Base-by-base conservation (phyloP, 2,329 filamentous ascomycete genomes). In the Dothiorella sarmentorum region DNA sequence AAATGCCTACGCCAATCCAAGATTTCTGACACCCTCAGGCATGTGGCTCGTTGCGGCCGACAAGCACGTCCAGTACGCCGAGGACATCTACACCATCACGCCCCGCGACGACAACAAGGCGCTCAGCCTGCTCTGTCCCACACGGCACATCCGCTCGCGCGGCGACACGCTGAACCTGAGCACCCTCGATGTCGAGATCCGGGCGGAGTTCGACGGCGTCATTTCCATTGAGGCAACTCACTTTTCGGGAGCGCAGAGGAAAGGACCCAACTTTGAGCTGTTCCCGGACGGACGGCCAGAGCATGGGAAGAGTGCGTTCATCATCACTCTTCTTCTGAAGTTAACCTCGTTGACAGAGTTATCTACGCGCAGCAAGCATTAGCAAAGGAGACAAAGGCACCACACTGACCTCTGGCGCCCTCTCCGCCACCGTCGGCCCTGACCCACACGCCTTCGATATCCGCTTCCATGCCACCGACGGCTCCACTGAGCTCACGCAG, bases 41-140 rank as follows among this genome's bases (percentile, higher is more conserved):
- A 85, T 87, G 85, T 88, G 86, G 86, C 75, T 87, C 49, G 78
- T 80, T 40, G 83, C 81, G 59, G 81, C 85, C 70, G 82, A 80
- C 61, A 79, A 85, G 68, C 76, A 78, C 51, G 78, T 85, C 24
- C 83, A 87, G 66, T 87, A 87, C 64, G 86, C 85, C 31, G 85
- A 88, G 70, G 84, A 88, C 61, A 76, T 88, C 15, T 81, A 84
- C 66, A 76, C 78, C 7, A 73, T 81, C 53, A 78, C 75, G 4
- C 70, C 77, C 49, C 61, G 69, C 37, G 71, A 75, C 53, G 75
- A 76, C 5, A 75, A 76, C 5, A 79, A 78, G 61, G 78, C 78
- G 6, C 58, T 85, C 47, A 79, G 76, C 22, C 75, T 86, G 15
- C 72, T 86, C 0, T 86, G 83, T 62, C 83, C 84, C 9, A 84